Base-by-base conservation (phyloP, 2,329 filamentous ascomycete genomes). In the Aspergillus sp. region DNA sequence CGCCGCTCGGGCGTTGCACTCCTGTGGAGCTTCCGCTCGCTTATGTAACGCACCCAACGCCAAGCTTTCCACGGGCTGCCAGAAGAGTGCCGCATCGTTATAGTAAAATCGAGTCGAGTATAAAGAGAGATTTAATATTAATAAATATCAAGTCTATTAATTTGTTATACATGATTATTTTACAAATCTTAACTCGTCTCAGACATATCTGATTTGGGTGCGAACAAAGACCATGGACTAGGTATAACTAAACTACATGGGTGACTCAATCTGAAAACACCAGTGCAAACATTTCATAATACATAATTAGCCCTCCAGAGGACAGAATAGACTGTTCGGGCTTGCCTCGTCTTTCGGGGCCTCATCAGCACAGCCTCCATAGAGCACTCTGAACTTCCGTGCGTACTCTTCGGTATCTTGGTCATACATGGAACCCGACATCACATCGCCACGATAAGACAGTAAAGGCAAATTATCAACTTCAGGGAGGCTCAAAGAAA, bases 291-390 rank as follows among this genome's bases (percentile, higher is more conserved):
- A 19, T 19, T 19, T 19, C 19, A 4, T 2, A 19, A 19, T 19
- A 19, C 19, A 19, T 19, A 19, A 19, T 19, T 4, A 19, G 19
- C 19, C 19, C 19, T 19, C 19, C 19, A 19, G 19, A 19, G 19
- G 67, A 56, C 86, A 90, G 60, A 90, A 90, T 39, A 90, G 64
- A 58, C 88, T 83, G 28, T 69, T 66, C 1, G 79, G 72, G 52
- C 29, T 59, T 35, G 19, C 19, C 19, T 57, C 59, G 54, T 56
- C 53, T 63, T 56, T 58, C 44, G 56, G 60, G 27, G 59, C 59
- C 7, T 67, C 62, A 2, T 58, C 62, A 26, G 62, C 61, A 56
- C 89, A 95, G 1, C 78, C 79, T n/a, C 89, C 89, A 10, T 88
- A 75, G 3, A 78, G 69, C 40, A 67, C 64, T 35, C 82, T 77